Percentiles rank a stretch among this genome's conserved stretches.
Conservation (phyloP, 192 early-diverging fungal genomes). For the Podila horticola region DNA sequence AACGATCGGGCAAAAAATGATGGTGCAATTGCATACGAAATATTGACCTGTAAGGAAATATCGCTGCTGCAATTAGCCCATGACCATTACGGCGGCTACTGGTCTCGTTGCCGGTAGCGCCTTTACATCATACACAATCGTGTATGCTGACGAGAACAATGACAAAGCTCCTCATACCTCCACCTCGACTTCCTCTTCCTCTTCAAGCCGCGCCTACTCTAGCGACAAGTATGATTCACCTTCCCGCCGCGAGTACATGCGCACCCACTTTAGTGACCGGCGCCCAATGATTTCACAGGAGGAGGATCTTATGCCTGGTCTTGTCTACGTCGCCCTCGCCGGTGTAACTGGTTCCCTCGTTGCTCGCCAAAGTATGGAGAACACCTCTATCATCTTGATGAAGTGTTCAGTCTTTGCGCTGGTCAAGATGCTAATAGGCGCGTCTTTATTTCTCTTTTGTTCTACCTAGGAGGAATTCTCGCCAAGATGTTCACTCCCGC, state of each 20-base stretch:
- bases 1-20: background rate
- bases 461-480: background rate
- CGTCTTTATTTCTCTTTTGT: background rate
- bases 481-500: conserved; percentile 9
- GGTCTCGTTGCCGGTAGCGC: conserved; percentile 29
- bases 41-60: background rate
- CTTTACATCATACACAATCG: conserved; percentile 30
- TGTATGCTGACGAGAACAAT: conserved; percentile 33
- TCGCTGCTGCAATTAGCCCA: conserved; percentile 18
- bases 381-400: background rate
- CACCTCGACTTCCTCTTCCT: background rate
- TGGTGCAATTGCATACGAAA: background rate
- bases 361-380: conserved; percentile 11
- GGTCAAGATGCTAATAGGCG: too few species aligned
- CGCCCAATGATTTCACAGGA: conserved; percentile 28
- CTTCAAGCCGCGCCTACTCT: background rate
- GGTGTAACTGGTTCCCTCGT: conserved; percentile 15
- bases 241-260: background rate
- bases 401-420: too few species aligned
- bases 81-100: conserved; percentile 28
- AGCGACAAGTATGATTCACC: background rate
- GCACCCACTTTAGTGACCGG: background rate
- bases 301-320: conserved; percentile 40
- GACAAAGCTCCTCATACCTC: background rate
- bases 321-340: conserved; percentile 37